Percentiles rank a stretch among this genome's conserved stretches.
phyloP scores from a whole-genome alignment of 2,329 filamentous ascomycete species.

The Penicillium decumbens region DNA sequence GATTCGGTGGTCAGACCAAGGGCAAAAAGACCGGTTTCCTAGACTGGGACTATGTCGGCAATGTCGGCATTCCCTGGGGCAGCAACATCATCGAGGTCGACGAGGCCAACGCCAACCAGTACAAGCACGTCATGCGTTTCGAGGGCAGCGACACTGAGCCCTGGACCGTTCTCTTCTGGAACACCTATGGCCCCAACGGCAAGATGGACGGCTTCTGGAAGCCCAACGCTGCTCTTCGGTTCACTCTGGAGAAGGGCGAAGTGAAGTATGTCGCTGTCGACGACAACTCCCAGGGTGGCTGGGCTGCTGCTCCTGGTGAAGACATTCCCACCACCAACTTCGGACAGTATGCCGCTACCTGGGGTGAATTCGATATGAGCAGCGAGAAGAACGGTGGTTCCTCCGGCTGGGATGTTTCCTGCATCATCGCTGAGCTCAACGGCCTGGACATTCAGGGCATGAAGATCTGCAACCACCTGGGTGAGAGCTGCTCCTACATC shows the following conservation, averaged over 20 bases:
- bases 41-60: conserved; percentile 31
- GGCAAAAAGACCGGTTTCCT: conserved; percentile 16
- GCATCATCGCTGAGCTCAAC: conserved; percentile 33
- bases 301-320: conserved; percentile 29
- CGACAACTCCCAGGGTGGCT: conserved; percentile 35
- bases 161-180: conserved; percentile 41
- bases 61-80: conserved; percentile 37
- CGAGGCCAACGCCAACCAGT: conserved; percentile 29
- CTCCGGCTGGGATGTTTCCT: conserved; percentile 41
- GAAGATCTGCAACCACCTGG: conserved; percentile 32
- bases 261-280: conserved; percentile 39
- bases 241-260: conserved; percentile 30
- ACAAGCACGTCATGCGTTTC: conserved; percentile 37
- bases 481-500: conserved; percentile 32
- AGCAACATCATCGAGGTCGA: conserved; percentile 40
- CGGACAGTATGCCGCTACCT: conserved; percentile 37
- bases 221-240: conserved; percentile 31
- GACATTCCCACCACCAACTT: conserved; percentile 25
- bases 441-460: conserved; percentile 33
- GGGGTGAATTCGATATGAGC: conserved; percentile 41
- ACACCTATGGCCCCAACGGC: conserved; percentile 35
- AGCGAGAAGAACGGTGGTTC: conserved; percentile 29
- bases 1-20: conserved; percentile 30
- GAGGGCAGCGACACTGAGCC: conserved; percentile 29
- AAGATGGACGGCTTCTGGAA: conserved; percentile 33